Base-by-base conservation (phyloP, 2,329 filamentous ascomycete species). In the Clathrospora elynae region DNA sequence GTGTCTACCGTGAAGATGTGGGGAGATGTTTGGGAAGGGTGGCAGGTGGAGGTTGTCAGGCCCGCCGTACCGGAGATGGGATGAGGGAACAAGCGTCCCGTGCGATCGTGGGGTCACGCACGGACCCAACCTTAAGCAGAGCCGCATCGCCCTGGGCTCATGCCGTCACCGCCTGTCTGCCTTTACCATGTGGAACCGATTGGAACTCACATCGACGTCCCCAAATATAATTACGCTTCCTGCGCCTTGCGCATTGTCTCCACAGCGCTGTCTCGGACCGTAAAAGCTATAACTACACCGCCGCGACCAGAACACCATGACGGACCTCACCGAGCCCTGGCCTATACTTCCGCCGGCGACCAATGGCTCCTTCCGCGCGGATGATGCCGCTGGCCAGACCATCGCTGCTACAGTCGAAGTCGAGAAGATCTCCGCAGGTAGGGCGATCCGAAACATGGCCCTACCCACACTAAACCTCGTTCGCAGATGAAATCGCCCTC, bases 401-500 rank as follows among this genome's bases (percentile, higher is more conserved):
- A 61, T 67, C 4, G 65, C 69, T 42, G 64, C 71, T 32, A 68
- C 71, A 8, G 60, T 67, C 7, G 67, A 69, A 46, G 66, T 67
- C 8, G 67, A 72, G 51, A 66, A 67, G 18, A 74, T 75, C 43
- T 74, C 68, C 14, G 68, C 71, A 51, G 70, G 67, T 67, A 57
- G 17, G 42, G 33, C 40, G 33, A 31, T 12, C 11, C 33, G 4
- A 9, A 3, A 12, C 6, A 9, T 51, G 50, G 16, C 23, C 20
- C 6, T 5, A 6, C 10, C 40, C 32, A 12, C 22, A 16, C 42
- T 47, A 39, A 49, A 2, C 36, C 5, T 11, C 4, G 4, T 7
- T n/a, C 4, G 17, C 46, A 89, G 93, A 97, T 71, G 93, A 99
- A 67, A 95, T 97, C 63, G 93, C 92, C 10, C 83, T 97, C 5